Evolutionary conservation across 371 early-diverging fungal species (phyloP).

Genomic region (Lichtheimia ramosa): DNA sequence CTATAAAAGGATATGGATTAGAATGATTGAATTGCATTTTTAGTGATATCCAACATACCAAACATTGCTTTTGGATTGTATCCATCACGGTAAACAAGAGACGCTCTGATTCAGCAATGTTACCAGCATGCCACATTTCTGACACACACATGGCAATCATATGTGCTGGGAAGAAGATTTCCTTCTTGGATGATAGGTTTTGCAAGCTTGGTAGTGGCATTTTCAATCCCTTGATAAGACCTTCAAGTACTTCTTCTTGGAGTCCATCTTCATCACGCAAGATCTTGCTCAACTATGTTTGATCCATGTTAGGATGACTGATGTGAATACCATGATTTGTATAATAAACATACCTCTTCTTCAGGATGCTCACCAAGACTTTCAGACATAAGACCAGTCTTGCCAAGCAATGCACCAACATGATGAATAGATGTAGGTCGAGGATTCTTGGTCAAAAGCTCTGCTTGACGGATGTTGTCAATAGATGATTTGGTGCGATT

Average conservation of each 20-base stretch:
- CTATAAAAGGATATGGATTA: neutral
- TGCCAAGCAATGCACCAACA: slow-evolving; percentile 22
- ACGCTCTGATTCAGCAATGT: slow-evolving; percentile 74
- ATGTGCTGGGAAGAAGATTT: slow-evolving; percentile 93
- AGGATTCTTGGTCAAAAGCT: slow-evolving; percentile 31
- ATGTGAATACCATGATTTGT: too few relatives aligned
- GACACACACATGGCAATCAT: slow-evolving; percentile 81
- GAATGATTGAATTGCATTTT: neutral
- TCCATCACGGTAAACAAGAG: slow-evolving; percentile 85
- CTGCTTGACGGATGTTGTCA: slow-evolving; percentile 37
- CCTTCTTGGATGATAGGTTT: slow-evolving; percentile 77
- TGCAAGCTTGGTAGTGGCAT: slow-evolving; percentile 87
- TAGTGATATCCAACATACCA: slow-evolving; percentile 35
- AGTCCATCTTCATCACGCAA: slow-evolving; percentile 75
- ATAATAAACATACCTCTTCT: slow-evolving; percentile 37
- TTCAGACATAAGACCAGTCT: slow-evolving; percentile 22
- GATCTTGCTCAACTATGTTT: slow-evolving; percentile 44
- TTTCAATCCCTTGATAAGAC: slow-evolving; percentile 83
- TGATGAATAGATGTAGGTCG: slow-evolving; percentile 46
- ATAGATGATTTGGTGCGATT: slow-evolving; percentile 38
- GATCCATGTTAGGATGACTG: too few relatives aligned
- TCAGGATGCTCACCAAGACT: slow-evolving; percentile 43
- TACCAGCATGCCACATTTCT: slow-evolving; percentile 84
- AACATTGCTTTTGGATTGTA: slow-evolving; percentile 77
- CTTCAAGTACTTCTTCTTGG: slow-evolving; percentile 85